Evolutionary conservation across 768 basidiomycete species (phyloP), one percentile per base, ranked within the genome.

Genomic region (Kwoniella dendrophila): DNA sequence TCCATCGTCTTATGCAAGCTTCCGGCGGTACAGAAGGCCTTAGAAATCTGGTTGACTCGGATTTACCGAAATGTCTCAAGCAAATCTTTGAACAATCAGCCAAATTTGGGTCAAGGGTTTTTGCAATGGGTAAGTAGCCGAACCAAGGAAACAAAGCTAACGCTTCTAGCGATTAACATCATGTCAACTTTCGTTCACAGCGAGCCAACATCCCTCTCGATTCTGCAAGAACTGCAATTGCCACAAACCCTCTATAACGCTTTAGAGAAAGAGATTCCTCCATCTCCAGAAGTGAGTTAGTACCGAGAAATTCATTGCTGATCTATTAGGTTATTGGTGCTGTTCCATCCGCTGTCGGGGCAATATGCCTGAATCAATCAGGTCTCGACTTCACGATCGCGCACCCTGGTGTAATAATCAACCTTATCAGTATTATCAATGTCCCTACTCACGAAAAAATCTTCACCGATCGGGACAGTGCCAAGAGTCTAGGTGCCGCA

Each of bases 101-200:
- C 33, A 82, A 90, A 24, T 96, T 95, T 80, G 96, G 96, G 1
- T 85, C 92, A 1, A 88, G 86, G 67, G 85, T 97, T 52, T 85
- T 94, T 44, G 88, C 91, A 1, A 82, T 93, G 44, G 89, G 92
- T 92, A 78, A 34, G 86, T 81, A 43, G 30, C 27, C 7, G 1
- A 20, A 27, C 6, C 8, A 11, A 1, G 34, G 34, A 10, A 18
- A 33, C 16, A 20, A 24, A 6, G 67, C 72, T 59, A 56, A 68
- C 48, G 61, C 6, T 26, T 12, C 16, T 64, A 90, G 92, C 90
- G 4, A 90, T 94, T 82, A 92, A 94, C 76, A 88, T 93, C 73
- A 91, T 96, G 87, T 87, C 92, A 14, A 92, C 92, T 0, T 97
- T 97, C 79, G 87, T 98, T 8, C 95, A 99, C 82, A 99, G 98